A percentile compares a stretch with the other conserved stretches of the same genome.
Conservation (phyloP, 2,329 filamentous ascomycete species). For the Corniculantispora saksenae region DNA sequence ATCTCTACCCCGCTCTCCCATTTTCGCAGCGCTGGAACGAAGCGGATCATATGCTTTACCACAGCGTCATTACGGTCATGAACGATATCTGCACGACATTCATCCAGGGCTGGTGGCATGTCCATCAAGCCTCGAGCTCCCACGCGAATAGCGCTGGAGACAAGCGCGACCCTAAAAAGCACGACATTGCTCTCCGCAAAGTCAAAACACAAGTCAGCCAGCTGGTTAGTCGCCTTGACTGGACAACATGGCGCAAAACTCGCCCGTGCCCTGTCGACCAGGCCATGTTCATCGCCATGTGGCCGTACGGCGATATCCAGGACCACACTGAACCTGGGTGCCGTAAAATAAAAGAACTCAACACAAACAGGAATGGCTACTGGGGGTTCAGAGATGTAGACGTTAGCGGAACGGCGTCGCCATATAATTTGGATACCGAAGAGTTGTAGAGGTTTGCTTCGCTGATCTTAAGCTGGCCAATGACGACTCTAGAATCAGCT, state of each 20-base stretch:
- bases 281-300: conserved; percentile 64
- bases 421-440: too few relatives aligned
- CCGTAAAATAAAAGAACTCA: conserved; percentile 16
- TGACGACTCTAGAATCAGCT: too few relatives aligned
- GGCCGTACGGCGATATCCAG: conserved; percentile 56
- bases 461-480: too few relatives aligned
- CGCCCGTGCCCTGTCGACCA: conserved; percentile 53
- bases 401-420: too few relatives aligned
- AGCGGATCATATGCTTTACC: conserved; percentile 13
- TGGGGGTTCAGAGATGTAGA: background rate
- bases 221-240: conserved; percentile 53
- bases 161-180: background rate
- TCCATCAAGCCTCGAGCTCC: background rate
- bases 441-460: too few relatives aligned
- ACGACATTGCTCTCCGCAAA: background rate
- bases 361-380: background rate
- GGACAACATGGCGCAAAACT: conserved; percentile 62
- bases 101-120: background rate
- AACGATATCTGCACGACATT: background rate
- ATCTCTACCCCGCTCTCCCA: conserved; percentile 4
- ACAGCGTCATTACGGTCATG: background rate
- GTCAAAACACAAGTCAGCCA: background rate
- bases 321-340: conserved; percentile 49
- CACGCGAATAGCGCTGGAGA: too few relatives aligned
- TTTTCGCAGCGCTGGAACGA: conserved; percentile 3